A percentile compares a stretch with the other conserved stretches of the same genome.
Conservation (phyloP, 1,139 yeast species). For the Hanseniaspora gamundiae region DNA sequence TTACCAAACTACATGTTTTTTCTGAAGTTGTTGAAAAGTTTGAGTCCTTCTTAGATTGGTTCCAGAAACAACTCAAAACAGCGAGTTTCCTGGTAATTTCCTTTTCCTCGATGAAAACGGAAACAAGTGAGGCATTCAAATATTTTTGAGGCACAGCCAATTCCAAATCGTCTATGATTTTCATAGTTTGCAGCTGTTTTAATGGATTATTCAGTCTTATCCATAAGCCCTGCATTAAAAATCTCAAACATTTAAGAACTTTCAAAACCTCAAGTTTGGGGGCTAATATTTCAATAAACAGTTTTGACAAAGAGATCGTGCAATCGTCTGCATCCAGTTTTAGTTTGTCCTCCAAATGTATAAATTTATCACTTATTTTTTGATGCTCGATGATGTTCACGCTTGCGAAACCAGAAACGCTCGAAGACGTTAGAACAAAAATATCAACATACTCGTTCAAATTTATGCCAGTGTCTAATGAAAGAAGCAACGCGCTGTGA, state of each 20-base stretch:
- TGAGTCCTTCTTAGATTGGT: slow-evolving; percentile 36
- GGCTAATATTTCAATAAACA: slow-evolving; percentile 28
- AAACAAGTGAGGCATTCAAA: slow-evolving; percentile 49
- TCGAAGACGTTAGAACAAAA: neutral
- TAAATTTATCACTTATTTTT: neutral
- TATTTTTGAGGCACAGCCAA: slow-evolving; percentile 25
- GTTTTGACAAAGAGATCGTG: slow-evolving; percentile 19
- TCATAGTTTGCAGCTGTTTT: slow-evolving; percentile 21
- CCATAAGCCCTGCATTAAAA: slow-evolving; percentile 29
- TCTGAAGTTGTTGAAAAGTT: slow-evolving; percentile 46
- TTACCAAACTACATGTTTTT: slow-evolving; percentile 34
- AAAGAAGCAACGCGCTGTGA: neutral
- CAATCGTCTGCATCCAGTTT: slow-evolving; percentile 21
- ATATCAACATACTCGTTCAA: neutral
- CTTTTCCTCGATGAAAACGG: slow-evolving; percentile 33
- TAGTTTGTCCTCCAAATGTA: slow-evolving; percentile 12
- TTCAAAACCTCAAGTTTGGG: slow-evolving; percentile 13
- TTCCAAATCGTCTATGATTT: slow-evolving; percentile 15
- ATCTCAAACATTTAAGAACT: slow-evolving; percentile 17
- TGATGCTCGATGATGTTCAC: neutral
- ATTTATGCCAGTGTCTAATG: neutral
- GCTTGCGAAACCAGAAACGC: neutral
- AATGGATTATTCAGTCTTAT: slow-evolving; percentile 28
- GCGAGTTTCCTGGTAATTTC: slow-evolving; percentile 29
- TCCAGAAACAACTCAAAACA: slow-evolving; percentile 50